Percentiles rank a stretch among this genome's conserved stretches.
These are phyloP conservation scores for Penicillium palitans DNA, from an alignment of 2,329 filamentous ascomycete species.

Conservation along the genomic window DNA sequence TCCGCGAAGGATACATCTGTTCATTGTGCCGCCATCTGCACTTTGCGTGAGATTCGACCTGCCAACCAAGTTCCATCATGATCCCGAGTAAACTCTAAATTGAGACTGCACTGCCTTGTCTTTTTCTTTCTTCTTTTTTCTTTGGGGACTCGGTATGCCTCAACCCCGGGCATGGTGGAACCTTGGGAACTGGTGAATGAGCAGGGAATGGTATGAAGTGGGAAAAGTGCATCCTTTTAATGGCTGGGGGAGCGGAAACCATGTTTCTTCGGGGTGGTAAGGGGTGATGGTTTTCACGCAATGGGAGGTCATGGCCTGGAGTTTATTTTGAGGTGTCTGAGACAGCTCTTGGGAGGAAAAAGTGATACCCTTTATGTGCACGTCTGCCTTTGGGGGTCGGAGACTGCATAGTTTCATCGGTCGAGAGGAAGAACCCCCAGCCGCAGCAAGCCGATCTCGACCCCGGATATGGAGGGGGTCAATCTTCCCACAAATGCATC, in stretches of 20 bases:
- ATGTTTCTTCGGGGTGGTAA: constrained; percentile 24
- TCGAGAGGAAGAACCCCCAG: constrained; percentile 33
- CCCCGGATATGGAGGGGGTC: constrained; percentile 22
- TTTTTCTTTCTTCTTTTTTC: constrained; percentile 19
- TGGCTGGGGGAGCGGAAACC: constrained; percentile 26
- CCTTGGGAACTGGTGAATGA: not conserved
- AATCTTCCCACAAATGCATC: constrained; percentile 32
- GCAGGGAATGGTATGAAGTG: constrained; percentile 14
- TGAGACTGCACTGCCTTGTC: constrained; percentile 31
- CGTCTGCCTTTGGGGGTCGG: constrained; percentile 41
- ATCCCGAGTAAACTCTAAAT: constrained; percentile 29
- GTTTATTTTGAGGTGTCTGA: constrained; percentile 40
- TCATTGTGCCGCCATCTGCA: constrained; percentile 37
- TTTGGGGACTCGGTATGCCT: constrained; percentile 13
- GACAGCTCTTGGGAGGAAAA: constrained; percentile 44
- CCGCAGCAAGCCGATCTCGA: constrained; percentile 30
- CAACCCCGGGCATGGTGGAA: not conserved
- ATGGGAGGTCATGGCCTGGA: constrained; percentile 38
- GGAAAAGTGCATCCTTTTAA: constrained; percentile 24
- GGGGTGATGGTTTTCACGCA: constrained; percentile 35
- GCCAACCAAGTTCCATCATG: constrained; percentile 19
- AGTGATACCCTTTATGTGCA: constrained; percentile 47
- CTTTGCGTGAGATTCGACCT: constrained; percentile 26
- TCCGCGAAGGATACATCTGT: constrained; percentile 41
- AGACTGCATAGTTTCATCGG: constrained; percentile 41